Evolutionary conservation across 192 early-diverging fungal species (phyloP).

Genomic region (Rhizoclosmatium globosum): DNA sequence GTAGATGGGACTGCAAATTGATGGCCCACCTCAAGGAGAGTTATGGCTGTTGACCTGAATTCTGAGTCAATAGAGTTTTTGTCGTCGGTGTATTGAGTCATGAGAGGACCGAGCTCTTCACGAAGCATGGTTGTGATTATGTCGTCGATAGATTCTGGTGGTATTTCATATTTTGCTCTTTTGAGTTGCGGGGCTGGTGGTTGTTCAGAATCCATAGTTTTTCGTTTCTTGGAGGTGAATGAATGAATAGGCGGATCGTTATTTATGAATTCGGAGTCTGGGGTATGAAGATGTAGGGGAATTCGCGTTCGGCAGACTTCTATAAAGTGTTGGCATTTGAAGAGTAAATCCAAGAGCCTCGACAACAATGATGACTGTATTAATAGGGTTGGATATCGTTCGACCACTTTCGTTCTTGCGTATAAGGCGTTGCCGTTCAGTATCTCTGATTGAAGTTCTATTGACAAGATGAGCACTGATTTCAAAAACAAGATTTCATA

Average conservation of each 20-base stretch:
- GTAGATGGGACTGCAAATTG: neutral
- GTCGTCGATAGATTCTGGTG: neutral
- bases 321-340: slow-evolving; percentile 17
- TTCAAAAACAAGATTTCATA: neutral
- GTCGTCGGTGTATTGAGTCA: neutral
- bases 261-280: neutral
- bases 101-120: neutral
- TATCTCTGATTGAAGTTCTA: neutral
- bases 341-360: neutral
- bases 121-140: neutral
- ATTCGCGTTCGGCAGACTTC: slow-evolving; percentile 8
- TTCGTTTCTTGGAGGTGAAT: neutral
- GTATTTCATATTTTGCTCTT: neutral
- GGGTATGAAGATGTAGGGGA: neutral
- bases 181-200: neutral
- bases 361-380: neutral
- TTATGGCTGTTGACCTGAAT: neutral
- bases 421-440: neutral
- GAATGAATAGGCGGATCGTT: neutral
- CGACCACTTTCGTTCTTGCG: neutral
- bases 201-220: neutral
- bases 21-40: neutral
- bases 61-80: neutral
- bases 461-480: neutral
- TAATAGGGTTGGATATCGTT: neutral